Evolutionary conservation across 2,329 filamentous ascomycete species (phyloP).

Genomic region (Fusarium dlaminii): DNA sequence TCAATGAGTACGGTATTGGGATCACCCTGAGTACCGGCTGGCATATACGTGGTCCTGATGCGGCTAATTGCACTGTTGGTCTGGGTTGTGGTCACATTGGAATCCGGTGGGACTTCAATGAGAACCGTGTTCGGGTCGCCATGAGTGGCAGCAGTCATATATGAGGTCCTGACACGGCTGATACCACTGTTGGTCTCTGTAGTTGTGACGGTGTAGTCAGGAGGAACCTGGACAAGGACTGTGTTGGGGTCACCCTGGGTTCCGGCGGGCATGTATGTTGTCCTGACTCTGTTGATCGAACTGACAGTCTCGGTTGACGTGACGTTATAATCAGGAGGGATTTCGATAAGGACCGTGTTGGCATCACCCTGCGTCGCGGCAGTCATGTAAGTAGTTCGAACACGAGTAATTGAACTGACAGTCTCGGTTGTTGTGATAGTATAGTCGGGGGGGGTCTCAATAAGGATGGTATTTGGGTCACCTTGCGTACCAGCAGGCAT

Average conservation of each 20-base stretch:
- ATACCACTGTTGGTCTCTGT: background rate
- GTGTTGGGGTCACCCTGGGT: background rate
- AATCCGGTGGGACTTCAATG: background rate
- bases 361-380: background rate
- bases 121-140: no score
- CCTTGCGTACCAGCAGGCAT: background rate
- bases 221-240: background rate
- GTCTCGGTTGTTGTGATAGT: slow-evolving; percentile 4
- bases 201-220: background rate
- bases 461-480: background rate
- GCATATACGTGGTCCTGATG: background rate
- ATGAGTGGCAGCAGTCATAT: background rate
- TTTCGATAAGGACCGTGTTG: background rate
- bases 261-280: background rate
- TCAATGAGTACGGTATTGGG: slow-evolving; percentile 10
- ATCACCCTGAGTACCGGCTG: slow-evolving; percentile 6
- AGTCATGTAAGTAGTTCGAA: no score
- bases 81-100: slow-evolving; percentile 2
- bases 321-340: background rate
- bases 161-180: background rate
- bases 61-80: background rate
- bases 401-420: no score
- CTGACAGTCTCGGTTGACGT: background rate
- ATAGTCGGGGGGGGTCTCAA: slow-evolving; percentile 4
- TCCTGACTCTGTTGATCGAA: background rate